Conservation (phyloP, 257 asterid genomes). For the Solanum pennellii region DNA sequence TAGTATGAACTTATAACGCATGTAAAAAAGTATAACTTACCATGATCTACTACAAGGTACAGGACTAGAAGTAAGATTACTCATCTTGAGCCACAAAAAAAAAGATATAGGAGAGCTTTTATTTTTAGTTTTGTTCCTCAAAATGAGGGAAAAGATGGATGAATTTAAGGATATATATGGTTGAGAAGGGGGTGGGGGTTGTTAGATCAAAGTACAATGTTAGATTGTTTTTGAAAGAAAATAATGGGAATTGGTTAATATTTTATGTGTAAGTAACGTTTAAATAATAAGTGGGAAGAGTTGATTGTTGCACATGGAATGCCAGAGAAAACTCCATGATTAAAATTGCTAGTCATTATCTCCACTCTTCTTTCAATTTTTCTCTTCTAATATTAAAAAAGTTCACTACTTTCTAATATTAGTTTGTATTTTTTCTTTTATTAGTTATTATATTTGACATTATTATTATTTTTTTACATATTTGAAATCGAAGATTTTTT, state of each 20-base stretch:
- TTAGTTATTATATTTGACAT: background rate
- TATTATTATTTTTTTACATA: no score
- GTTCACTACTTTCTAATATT: background rate
- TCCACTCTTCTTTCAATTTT: background rate
- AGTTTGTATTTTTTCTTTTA: background rate
- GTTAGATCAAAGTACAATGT: conserved; percentile 7
- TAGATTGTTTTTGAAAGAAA: conserved; percentile 28
- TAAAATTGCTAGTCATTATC: conserved; percentile 51
- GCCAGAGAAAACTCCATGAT: conserved; percentile 76
- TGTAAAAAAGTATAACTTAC: conserved; percentile 7
- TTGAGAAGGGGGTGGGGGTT: background rate
- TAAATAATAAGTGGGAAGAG: conserved; percentile 43
- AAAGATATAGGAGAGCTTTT: background rate
- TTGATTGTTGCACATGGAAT: conserved; percentile 76
- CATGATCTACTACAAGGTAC: conserved; percentile 67
- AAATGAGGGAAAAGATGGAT: conserved; percentile 5
- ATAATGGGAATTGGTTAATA: conserved; percentile 2
- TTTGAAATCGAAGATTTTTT: no score
- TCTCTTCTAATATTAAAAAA: background rate
- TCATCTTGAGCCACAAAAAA: conserved; percentile 19
- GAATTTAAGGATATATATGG: conserved; percentile 1
- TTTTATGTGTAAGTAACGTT: background rate
- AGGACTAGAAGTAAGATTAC: conserved; percentile 15
- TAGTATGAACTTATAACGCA: no score
- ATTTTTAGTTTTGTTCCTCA: conserved; percentile 1